These are phyloP conservation scores for Penicillium silybi DNA, from an alignment of 495 filamentous ascomycete genomes.

Conservation along the genomic window DNA sequence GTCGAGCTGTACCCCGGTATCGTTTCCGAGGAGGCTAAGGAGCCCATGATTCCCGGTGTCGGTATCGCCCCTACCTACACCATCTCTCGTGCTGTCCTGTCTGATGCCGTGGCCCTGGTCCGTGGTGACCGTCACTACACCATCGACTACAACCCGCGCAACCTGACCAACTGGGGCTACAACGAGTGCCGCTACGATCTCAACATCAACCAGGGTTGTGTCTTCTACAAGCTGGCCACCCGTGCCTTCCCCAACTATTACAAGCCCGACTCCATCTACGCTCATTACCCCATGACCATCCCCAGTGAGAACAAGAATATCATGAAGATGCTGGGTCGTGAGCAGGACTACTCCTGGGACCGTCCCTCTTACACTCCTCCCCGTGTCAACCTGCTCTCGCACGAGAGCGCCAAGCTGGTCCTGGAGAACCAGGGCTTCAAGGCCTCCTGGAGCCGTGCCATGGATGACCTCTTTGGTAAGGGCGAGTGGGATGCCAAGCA, in stretches of 20 bases:
- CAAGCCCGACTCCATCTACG: constrained; percentile 76
- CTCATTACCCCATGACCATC: constrained; percentile 83
- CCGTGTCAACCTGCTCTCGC: constrained; percentile 54
- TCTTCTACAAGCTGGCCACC: constrained; percentile 79
- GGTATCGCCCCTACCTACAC: constrained; percentile 58
- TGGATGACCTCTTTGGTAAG: constrained; percentile 52
- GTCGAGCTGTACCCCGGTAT: constrained; percentile 64
- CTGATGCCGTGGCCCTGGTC: constrained; percentile 52
- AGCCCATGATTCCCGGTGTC: constrained; percentile 51
- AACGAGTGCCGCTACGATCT: constrained; percentile 68
- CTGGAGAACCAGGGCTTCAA: constrained; percentile 63
- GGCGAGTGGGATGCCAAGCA: constrained; percentile 48
- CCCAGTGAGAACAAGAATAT: constrained; percentile 71
- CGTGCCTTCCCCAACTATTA: constrained; percentile 78
- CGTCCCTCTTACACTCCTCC: constrained; percentile 51
- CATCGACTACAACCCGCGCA: constrained; percentile 65
- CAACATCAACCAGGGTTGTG: constrained; percentile 74
- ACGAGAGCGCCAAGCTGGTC: constrained; percentile 59
- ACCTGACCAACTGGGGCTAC: constrained; percentile 77
- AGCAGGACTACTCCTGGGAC: constrained; percentile 68
- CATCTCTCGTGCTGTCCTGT: constrained; percentile 50
- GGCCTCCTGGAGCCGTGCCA: constrained; percentile 55
- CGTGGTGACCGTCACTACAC: constrained; percentile 53
- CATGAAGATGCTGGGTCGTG: constrained; percentile 65
- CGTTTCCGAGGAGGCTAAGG: constrained; percentile 51